Conservation (phyloP, 768 basidiomycete genomes). For the Tephrocybe sp. region DNA sequence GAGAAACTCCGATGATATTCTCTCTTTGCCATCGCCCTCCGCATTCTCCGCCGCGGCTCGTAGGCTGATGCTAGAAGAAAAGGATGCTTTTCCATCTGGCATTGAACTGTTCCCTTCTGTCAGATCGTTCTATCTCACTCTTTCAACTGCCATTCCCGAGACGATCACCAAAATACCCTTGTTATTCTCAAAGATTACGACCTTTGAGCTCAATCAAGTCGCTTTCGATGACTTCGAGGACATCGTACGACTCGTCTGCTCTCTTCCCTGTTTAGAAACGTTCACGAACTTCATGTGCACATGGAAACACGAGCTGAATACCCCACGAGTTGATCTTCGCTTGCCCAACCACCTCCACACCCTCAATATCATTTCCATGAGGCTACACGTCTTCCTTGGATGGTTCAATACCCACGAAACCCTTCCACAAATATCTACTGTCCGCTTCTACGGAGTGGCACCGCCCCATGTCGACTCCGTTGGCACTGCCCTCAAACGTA, state of each 20-base stretch:
- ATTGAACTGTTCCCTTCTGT: constrained; percentile 10
- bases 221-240: constrained; percentile 6
- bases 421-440: constrained; percentile 8
- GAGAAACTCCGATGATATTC: constrained; percentile 6
- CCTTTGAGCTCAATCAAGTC: constrained; percentile 14
- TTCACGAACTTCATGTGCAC: constrained; percentile 11
- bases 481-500: constrained; percentile 3
- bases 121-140: constrained; percentile 8
- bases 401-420: constrained; percentile 11
- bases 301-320: constrained; percentile 6
- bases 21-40: constrained; percentile 2
- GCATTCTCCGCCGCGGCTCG: constrained; percentile 6
- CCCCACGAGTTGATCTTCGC: background rate
- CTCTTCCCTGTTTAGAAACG: constrained; percentile 8
- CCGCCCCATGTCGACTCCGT: constrained; percentile 9
- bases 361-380: constrained; percentile 9
- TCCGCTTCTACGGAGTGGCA: constrained; percentile 10
- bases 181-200: constrained; percentile 10
- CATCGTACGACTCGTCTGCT: constrained; percentile 12
- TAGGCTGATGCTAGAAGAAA: constrained; percentile 9
- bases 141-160: background rate
- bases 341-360: constrained; percentile 11
- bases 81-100: background rate
- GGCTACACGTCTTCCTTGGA: constrained; percentile 10
- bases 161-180: constrained; percentile 2